Base-by-base conservation (phyloP, 352 stramenopile species). In the Pythium angustatum region DNA sequence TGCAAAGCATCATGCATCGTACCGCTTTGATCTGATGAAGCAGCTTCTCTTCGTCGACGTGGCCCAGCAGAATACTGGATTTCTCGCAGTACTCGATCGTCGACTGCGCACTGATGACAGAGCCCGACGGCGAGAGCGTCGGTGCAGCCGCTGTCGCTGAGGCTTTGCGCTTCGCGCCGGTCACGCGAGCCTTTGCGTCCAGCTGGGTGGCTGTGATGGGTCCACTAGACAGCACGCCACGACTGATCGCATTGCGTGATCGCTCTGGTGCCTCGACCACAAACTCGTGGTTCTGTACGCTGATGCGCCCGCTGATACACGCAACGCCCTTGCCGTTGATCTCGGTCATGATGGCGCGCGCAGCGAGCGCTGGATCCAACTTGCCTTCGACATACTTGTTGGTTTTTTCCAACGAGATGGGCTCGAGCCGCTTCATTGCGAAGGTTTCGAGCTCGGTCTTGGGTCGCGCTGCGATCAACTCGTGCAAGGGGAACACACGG, bases 381-480 rank as follows among this genome's bases (percentile, higher is more conserved):
- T 77, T 78, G 40, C 85, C 87, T 59, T 93, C 85, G n/a, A 96
- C 76, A 69, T 94, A 94, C 54, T 96, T 96, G 9, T 81, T 79
- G 5, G 79, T 53, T 50, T 90, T 90, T 41, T 90, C 82, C 2
- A 96, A 69, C 27, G 82, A 48, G 38, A 93, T 77, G 1, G 87
- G 81, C 30, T 90, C 78, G 12, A 96, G 85, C n/a, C 45, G 55
- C 36, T 85, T 83, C 68, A 94, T 89, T 6, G 81, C 65, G 21
- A 91, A 63, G 1, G 83, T 94, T n/a, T 83, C 69, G 22, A 90
- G 61, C 53, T 94, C 85, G 3, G 69, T 81, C 66, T 93, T 92
- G 10, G 75, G 64, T 54, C 87, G 91, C n/a, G 80, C 74, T 0
- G 76, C 62, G 22, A 82, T 87, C 28, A 96, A 70, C 33, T 94